Evolutionary conservation across 2,329 filamentous ascomycete genomes (phyloP).

Genomic region (Xylaria sp.): DNA sequence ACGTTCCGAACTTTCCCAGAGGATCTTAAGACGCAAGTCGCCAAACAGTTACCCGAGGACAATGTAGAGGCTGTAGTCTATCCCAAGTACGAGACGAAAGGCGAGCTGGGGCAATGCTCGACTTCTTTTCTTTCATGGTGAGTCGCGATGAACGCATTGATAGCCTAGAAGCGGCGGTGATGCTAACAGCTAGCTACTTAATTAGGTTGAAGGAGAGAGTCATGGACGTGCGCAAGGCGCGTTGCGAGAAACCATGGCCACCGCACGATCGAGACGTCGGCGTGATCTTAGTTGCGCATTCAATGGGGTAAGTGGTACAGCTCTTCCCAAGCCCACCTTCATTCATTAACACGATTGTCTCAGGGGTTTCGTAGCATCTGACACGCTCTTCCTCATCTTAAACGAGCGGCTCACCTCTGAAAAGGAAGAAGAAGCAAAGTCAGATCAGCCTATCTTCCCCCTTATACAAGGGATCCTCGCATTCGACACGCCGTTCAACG

Average conservation of each 20-base stretch:
- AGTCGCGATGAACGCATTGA: neutral
- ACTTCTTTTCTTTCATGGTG: constrained; percentile 61
- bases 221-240: constrained; percentile 78
- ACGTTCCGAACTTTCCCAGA: constrained; percentile 75
- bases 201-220: constrained; percentile 81
- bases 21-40: constrained; percentile 69
- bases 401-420: constrained; percentile 66
- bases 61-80: constrained; percentile 72
- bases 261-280: constrained; percentile 83
- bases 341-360: constrained; percentile 11
- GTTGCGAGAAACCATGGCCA: constrained; percentile 77
- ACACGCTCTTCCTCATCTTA: constrained; percentile 78
- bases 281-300: constrained; percentile 83
- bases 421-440: constrained; percentile 38
- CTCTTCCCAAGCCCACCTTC: neutral
- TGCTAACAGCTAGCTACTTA: neutral
- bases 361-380: constrained; percentile 83
- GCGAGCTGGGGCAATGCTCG: constrained; percentile 67
- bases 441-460: constrained; percentile 73
- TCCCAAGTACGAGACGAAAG: constrained; percentile 78
- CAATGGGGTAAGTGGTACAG: constrained; percentile 69
- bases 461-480: constrained; percentile 82
- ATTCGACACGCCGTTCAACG: constrained; percentile 87
- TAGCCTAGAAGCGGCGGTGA: neutral
- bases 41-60: constrained; percentile 69